A percentile compares a stretch with the other conserved stretches of the same genome.
These are phyloP conservation scores for Inga oerstediana DNA, from an alignment of 306 rosid genomes.

Conservation along the genomic window DNA sequence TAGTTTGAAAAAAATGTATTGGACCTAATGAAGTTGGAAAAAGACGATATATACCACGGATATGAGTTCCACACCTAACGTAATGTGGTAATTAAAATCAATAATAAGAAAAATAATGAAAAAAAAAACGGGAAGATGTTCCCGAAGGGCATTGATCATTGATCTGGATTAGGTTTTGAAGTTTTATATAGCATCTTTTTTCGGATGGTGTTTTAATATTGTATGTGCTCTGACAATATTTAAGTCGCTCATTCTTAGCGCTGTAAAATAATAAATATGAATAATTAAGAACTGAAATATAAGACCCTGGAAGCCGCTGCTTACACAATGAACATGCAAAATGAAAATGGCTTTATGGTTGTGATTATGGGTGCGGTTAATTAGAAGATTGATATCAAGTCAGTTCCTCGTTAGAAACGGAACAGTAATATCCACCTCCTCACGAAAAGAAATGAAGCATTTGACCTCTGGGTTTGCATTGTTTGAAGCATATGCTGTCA, in stretches of 20 bases:
- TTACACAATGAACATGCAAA: neutral
- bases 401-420: constrained; percentile 29
- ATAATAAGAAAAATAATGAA: neutral
- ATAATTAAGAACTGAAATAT: neutral
- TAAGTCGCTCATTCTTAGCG: neutral
- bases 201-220: neutral
- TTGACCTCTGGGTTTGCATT: neutral
- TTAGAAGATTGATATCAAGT: constrained; percentile 13
- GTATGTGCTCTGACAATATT: neutral
- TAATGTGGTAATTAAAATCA: neutral
- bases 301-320: neutral
- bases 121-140: neutral
- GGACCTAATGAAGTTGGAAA: neutral
- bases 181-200: neutral
- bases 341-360: neutral
- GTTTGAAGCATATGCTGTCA: neutral
- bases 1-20: neutral
- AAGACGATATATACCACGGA: neutral
- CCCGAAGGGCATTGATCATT: constrained; percentile 15
- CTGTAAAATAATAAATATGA: neutral
- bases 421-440: neutral
- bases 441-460: neutral
- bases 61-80: neutral
- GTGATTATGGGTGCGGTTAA: neutral
- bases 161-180: constrained; percentile 36